Conservation (phyloP, 2,329 filamentous ascomycete species). For the Phyllosticta citribraziliensis region DNA sequence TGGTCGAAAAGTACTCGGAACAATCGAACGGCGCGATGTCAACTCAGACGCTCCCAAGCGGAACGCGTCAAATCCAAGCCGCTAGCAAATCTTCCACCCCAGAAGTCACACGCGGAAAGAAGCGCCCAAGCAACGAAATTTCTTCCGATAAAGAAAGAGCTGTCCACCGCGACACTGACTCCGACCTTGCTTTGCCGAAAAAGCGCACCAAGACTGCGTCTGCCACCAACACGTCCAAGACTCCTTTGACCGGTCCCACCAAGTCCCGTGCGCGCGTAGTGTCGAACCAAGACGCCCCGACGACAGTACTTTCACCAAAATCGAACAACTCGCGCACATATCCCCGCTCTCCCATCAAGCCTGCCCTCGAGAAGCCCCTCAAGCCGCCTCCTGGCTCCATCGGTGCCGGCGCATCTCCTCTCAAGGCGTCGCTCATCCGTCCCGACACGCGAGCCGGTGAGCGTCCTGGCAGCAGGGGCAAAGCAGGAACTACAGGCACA, state of each 20-base stretch:
- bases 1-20: conserved; percentile 48
- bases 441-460: conserved; percentile 12
- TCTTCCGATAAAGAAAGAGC: conserved; percentile 22
- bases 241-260: conserved; percentile 14
- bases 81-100: neutral
- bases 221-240: conserved; percentile 18
- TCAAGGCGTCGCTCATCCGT: conserved; percentile 39
- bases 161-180: conserved; percentile 66
- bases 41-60: conserved; percentile 2
- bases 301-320: conserved; percentile 67
- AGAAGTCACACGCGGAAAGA: conserved; percentile 1
- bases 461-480: conserved; percentile 36
- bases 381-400: conserved; percentile 40
- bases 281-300: conserved; percentile 29
- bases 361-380: conserved; percentile 33
- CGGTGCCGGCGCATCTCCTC: neutral
- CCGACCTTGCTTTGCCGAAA: conserved; percentile 56
- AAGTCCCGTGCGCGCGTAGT: conserved; percentile 18
- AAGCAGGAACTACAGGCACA: conserved; percentile 51
- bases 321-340: conserved; percentile 68
- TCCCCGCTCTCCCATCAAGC: conserved; percentile 45
- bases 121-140: conserved; percentile 4
- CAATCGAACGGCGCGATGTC: conserved; percentile 14
- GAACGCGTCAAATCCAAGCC: neutral
- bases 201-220: conserved; percentile 41